Evolutionary conservation across 2,329 filamentous ascomycete genomes (phyloP).

Genomic region (Ceratocystis eucalypticola): DNA sequence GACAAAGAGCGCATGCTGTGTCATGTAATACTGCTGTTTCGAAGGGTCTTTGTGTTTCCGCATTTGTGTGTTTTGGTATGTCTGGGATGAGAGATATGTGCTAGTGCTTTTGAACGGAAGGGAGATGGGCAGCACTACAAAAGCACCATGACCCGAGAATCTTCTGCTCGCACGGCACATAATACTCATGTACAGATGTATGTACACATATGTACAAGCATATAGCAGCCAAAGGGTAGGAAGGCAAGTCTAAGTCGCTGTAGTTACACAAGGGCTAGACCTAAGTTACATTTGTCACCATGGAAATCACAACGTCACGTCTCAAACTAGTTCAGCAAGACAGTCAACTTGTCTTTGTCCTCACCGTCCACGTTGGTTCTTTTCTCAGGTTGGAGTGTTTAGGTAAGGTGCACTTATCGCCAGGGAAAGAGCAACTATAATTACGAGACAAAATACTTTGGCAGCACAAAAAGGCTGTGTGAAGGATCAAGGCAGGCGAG

Average conservation of each 20-base stretch:
- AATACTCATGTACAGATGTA: too few relatives aligned
- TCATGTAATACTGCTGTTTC: neutral
- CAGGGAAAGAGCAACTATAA: too few relatives aligned
- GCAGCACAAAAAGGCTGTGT: neutral
- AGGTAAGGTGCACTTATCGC: too few relatives aligned
- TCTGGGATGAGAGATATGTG: neutral
- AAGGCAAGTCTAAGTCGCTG: neutral
- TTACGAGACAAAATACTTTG: neutral
- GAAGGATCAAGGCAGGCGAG: neutral
- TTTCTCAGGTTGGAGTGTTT: too few relatives aligned
- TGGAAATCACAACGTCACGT: neutral
- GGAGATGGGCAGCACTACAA: neutral
- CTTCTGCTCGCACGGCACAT: neutral
- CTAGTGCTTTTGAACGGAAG: neutral
- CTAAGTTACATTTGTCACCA: neutral
- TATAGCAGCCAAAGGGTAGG: neutral
- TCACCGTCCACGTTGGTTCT: too few relatives aligned
- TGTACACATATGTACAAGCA: neutral
- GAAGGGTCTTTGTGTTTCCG: neutral
- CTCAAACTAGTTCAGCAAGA: neutral
- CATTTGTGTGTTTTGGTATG: neutral
- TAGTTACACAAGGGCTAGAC: neutral
- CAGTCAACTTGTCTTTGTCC: neutral
- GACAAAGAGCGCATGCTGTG: neutral
- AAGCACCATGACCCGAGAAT: neutral